Evolutionary conservation across 495 filamentous ascomycete genomes (phyloP), one percentile per base, ranked within the genome.

Genomic region (Aspergillus sparsus): DNA sequence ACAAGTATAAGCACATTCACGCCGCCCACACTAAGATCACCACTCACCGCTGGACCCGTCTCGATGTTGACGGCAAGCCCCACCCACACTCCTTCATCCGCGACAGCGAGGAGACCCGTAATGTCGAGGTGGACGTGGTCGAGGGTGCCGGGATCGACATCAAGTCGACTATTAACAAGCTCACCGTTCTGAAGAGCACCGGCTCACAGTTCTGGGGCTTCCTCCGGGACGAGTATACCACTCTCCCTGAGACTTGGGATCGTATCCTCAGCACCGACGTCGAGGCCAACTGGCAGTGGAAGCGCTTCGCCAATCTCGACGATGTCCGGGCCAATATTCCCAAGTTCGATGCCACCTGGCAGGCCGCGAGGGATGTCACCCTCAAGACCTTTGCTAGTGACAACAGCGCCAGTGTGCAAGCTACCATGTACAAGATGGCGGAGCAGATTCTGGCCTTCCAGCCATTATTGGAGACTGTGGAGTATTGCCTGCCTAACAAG

Each of bases 351-450:
- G 68, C 75, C 39, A 90, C 91, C 10, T 97, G 87, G 84, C 77
- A 87, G 53, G 76, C 79, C 49, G 92, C 91, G 21, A 82, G 92
- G 58, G 75, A 79, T 41, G 93, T 96, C 74, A 95, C 93, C 18
- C 80, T 97, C 66, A 89, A 89, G 82, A 91, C 86, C 0, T 98
- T 98, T 68, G 93, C 94, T n/a, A 84, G 85, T 66, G 93, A 98
- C 64, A 82, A 89, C 71, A 94, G 89, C 65, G 89, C 94, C 49
- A 93, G 89, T 67, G 94, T 98, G 15, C 94, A 98, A 82, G 87
- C 87, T 62, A 97, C 93, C 58, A 97, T 98, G 94, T 98, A 96
- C 77, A 93, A 96, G 82, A 98, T 98, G 94, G 84, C 83, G 58
- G 87, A 93, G 71, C 82, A 89, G 77, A 97, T 98, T 63, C 79